phyloP scores from a whole-genome alignment of 2,329 filamentous ascomycete genomes.

The Paecilomyces variotii region DNA sequence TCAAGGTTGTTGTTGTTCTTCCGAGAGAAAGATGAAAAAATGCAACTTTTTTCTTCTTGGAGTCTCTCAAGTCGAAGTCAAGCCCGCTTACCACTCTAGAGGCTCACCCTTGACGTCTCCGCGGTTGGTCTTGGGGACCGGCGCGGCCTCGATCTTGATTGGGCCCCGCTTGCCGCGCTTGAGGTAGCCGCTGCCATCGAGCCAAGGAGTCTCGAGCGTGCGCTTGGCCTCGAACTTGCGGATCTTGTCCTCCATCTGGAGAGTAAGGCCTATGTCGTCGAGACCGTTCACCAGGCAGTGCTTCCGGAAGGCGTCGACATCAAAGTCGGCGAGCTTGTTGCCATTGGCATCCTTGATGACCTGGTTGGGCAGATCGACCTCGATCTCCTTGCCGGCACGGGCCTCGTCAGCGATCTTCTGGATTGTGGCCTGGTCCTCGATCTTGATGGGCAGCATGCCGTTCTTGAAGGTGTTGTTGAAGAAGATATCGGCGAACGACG shows the following conservation, averaged over 20 bases:
- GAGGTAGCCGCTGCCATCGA: constrained; percentile 80
- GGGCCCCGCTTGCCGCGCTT: constrained; percentile 48
- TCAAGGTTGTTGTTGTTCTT: neutral
- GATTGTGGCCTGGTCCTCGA: constrained; percentile 59
- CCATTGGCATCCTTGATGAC: constrained; percentile 69
- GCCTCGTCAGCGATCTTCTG: constrained; percentile 69
- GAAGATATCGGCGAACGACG: constrained; percentile 86
- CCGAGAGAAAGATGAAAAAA: neutral
- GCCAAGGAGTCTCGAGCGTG: constrained; percentile 74
- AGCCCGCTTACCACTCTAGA: constrained; percentile 65
- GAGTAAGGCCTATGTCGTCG: constrained; percentile 90
- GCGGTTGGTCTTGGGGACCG: constrained; percentile 81
- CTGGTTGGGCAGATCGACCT: constrained; percentile 83
- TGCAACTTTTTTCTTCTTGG: neutral
- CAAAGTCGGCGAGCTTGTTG: constrained; percentile 66
- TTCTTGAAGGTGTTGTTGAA: constrained; percentile 99
- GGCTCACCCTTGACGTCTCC: constrained; percentile 79
- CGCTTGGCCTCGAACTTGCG: constrained; percentile 70
- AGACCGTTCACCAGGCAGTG: constrained; percentile 90
- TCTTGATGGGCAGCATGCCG: constrained; percentile 84
- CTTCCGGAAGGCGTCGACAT: constrained; percentile 88
- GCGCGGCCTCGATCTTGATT: constrained; percentile 55
- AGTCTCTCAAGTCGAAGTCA: too few species aligned
- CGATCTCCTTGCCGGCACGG: constrained; percentile 69
- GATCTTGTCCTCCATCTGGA: constrained; percentile 89